Percentiles rank a stretch among this genome's conserved stretches.
These are phyloP conservation scores for Coemansia sp. DNA, from an alignment of 192 early-diverging fungal genomes.

Conservation along the genomic window DNA sequence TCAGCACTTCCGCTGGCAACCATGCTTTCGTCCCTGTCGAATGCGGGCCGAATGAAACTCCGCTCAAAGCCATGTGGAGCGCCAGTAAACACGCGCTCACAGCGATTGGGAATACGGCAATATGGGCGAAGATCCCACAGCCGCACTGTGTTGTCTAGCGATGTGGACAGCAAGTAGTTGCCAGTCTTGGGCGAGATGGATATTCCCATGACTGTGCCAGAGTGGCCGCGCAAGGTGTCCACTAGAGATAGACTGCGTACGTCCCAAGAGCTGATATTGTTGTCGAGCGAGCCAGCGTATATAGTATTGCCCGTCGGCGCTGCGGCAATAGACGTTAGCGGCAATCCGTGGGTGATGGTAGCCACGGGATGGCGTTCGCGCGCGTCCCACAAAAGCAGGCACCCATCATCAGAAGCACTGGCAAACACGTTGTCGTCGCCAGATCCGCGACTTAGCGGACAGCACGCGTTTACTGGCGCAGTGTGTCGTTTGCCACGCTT, in stretches of 20 bases:
- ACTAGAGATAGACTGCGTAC: conserved; percentile 68
- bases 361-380: conserved; percentile 65
- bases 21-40: conserved; percentile 83
- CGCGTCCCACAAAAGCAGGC: conserved; percentile 73
- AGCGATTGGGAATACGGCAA: conserved; percentile 64
- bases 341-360: conserved; percentile 61
- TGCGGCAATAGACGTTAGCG: conserved; percentile 79
- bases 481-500: conserved; percentile 81
- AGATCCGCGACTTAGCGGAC: conserved; percentile 59
- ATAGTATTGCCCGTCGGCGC: conserved; percentile 75
- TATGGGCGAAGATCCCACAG: conserved; percentile 97
- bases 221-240: conserved; percentile 78
- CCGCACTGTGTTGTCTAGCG: conserved; percentile 93
- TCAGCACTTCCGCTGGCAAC: conserved; percentile 88
- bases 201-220: conserved; percentile 88
- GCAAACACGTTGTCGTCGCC: conserved; percentile 75
- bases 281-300: conserved; percentile 89
- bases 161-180: conserved; percentile 76
- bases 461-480: conserved; percentile 79
- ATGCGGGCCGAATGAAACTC: conserved; percentile 87
- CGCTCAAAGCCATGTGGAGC: conserved; percentile 96
- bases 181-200: conserved; percentile 81
- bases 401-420: conserved; percentile 85
- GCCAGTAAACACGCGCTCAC: conserved; percentile 76
- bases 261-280: conserved; percentile 89